Evolutionary conservation across 2,329 filamentous ascomycete species (phyloP), one percentile per base, ranked within the genome.

Genomic region (Amesomyces nigricolor): DNA sequence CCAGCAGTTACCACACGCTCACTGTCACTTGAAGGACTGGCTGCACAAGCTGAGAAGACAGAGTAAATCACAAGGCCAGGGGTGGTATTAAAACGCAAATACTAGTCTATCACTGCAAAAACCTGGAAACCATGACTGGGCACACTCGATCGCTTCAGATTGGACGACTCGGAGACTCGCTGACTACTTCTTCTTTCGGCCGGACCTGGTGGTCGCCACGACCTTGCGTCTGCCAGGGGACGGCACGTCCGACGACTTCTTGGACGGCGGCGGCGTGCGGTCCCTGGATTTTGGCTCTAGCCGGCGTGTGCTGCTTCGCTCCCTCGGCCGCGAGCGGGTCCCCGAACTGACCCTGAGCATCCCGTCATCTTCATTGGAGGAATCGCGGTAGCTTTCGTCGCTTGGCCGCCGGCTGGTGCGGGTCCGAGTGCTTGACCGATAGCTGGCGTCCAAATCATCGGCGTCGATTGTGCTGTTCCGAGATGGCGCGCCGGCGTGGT

Each of bases 401-500:
- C 45, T 61, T 1, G 13, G 51, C 19, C 56, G 45, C 38, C 58
- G 53, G 42, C 47, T 51, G 9, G 55, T 4, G 47, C 43, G 16
- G 1, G 49, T 13, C 4, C 37, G 14, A 5, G 19, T 30, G 32
- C 42, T 10, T 47, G 43, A 17, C 39, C 58, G n/a, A 26, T 58
- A 53, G 43, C 53, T 58, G 40, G 47, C 53, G n/a, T 56, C 57
- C n/a, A 68, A 63, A 54, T 65, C 35, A 70, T 64, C n/a, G 3
- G 49, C 43, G 10, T 71, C 72, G 14, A 71, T 70, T 14, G 66
- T 63, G 48, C 71, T 69, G 50, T 73, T 70, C 61, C 71, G 71
- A 13, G 67, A 60, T 47, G 65, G 66, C 46, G 67, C 62, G 60
- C 69, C 66, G 50, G 65, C 66, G 51, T 66, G 59, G 30, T 68